Base-by-base conservation (phyloP, 306 rosid genomes). In the Lotus japonicus region DNA sequence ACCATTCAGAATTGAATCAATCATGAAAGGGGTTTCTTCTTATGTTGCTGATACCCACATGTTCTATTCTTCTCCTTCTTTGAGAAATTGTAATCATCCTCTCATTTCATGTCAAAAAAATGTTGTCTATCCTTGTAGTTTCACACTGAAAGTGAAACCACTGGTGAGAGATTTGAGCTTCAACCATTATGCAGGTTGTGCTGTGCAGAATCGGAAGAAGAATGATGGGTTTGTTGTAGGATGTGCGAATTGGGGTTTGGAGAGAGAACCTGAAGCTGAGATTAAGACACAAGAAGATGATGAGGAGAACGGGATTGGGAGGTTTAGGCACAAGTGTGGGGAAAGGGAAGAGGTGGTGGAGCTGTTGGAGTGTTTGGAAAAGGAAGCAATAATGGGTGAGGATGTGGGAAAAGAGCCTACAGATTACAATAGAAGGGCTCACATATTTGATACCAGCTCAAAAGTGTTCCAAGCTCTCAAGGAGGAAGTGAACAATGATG, bases 381-480 rank as follows among this genome's bases (percentile, higher is more conserved):
- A 61, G 39, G 95, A 89, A 74, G 98, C 98, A 17, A 85, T 92
- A 7, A 89, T 92, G 96, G 95, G 96, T 21, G 95, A 84, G 39
- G 96, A 89, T 62, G 80, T 76, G 19, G 98, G 98, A 2, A 87
- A 77, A 50, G 88, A 87, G 11, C 88, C 95, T 11, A 54, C 18
- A 21, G 95, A 92, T 81, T 89, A 92, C 46, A 83, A 83, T 28
- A 46, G 96, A 21, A 89, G 95, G 81, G 98, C 98, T 36, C 75
- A 78, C 59, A 85, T 92, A 74, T 92, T 92, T 71, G 79, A 86
- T 17, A 76, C 19, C 44, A 86, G 95, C 52, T 74, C 92, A 16
- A 67, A 53, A 64, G 87, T 92, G 4, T 87, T 89, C 76, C 92
- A 87, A 80, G 92, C 92, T 78, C 92, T 89, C 0, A 86, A 75